Evolutionary conservation across 148 eudicot species (phyloP).

Genomic region (Linanthus parryae): DNA sequence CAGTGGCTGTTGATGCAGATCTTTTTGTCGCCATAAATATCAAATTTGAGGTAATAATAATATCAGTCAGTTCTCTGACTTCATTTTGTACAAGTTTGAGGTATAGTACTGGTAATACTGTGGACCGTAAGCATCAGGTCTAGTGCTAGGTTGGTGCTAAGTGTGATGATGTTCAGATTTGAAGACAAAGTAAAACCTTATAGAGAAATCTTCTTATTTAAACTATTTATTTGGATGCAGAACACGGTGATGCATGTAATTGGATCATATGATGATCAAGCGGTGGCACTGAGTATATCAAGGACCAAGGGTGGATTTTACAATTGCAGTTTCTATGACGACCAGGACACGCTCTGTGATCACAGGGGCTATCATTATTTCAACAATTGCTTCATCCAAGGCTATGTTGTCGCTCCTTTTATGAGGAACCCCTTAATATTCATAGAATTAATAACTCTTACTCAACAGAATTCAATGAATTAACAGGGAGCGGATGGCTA

Average conservation of each 20-base stretch:
- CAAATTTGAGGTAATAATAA: conserved; percentile 38
- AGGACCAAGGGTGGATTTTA: conserved; percentile 58
- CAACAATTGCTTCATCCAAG: conserved; percentile 53
- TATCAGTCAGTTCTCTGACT: background rate
- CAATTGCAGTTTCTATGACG: conserved; percentile 43
- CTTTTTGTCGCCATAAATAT: conserved; percentile 54
- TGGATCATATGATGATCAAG: conserved; percentile 52
- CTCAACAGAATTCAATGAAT: background rate
- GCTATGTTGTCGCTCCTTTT: conserved; percentile 56
- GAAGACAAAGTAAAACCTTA: background rate
- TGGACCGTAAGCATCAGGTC: background rate
- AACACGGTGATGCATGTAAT: conserved; percentile 47
- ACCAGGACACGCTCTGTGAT: conserved; percentile 69
- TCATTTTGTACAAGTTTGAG: background rate
- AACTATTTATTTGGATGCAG: conserved; percentile 11
- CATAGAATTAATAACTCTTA: background rate
- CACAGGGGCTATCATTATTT: conserved; percentile 65
- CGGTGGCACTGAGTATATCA: conserved; percentile 58
- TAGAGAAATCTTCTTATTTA: background rate
- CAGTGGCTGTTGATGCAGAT: conserved; percentile 47
- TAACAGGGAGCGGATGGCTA: conserved; percentile 39
- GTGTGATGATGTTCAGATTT: background rate
- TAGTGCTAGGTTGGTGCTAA: background rate
- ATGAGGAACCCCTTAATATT: conserved; percentile 22
- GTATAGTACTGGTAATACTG: background rate